phyloP scores from a whole-genome alignment of 1,139 yeast species.

The Taphrina populina region DNA sequence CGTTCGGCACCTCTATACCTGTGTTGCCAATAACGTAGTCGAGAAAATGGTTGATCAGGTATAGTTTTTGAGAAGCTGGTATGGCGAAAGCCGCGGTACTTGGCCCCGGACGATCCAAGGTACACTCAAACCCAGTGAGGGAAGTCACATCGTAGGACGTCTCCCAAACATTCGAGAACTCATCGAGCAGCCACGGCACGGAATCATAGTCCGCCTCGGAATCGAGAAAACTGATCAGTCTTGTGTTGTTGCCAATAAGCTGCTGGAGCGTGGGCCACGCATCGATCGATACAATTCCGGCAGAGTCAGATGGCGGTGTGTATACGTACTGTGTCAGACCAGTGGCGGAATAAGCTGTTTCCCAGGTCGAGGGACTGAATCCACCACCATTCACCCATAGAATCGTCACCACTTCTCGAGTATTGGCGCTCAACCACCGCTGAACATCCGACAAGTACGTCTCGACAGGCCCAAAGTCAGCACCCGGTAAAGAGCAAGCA shows the following conservation, averaged over 20 bases:
- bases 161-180: conserved; percentile 10
- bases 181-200: conserved; percentile 17
- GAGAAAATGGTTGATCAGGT: conserved; percentile 22
- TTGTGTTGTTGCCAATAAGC: background rate
- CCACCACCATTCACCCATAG: conserved; percentile 14
- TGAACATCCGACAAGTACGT: conserved; percentile 5
- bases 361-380: conserved; percentile 5
- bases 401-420: conserved; percentile 18
- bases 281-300: conserved; percentile 2
- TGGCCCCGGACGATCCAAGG: conserved; percentile 8
- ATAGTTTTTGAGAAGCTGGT: conserved; percentile 1
- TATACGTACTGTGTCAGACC: conserved; percentile 9
- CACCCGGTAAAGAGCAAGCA: conserved; percentile 5
- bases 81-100: background rate
- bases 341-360: conserved; percentile 6
- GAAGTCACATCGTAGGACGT: conserved; percentile 11
- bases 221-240: conserved; percentile 18
- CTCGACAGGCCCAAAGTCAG: conserved; percentile 12
- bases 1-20: conserved; percentile 10
- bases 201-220: background rate
- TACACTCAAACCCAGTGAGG: conserved; percentile 1
- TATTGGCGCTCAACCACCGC: conserved; percentile 9
- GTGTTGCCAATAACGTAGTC: conserved; percentile 13
- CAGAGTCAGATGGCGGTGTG: background rate
- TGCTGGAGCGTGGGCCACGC: conserved; percentile 14